A percentile compares a stretch with the other conserved stretches of the same genome.
Conservation (phyloP, 768 basidiomycete species). For the Tylopilus sp. region DNA sequence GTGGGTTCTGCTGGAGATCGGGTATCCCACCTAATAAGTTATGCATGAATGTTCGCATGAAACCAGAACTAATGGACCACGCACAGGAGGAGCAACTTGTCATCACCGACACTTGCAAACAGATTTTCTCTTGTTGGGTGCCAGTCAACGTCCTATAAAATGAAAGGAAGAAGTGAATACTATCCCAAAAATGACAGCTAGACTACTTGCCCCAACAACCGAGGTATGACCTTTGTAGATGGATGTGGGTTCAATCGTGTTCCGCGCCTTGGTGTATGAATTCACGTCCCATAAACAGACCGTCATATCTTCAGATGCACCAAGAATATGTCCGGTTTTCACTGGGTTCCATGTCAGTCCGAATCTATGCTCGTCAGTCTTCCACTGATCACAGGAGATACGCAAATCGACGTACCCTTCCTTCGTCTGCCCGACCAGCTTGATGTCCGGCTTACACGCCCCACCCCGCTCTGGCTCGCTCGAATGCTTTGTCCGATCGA, state of each 20-base stretch:
- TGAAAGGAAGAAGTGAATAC: conserved; percentile 1
- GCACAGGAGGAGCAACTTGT: conserved; percentile 90
- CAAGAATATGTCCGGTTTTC: conserved; percentile 80
- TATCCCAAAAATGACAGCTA: background rate
- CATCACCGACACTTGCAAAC: conserved; percentile 95
- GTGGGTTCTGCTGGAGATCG: conserved; percentile 67
- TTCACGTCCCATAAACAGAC: conserved; percentile 97
- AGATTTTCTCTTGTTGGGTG: conserved; percentile 75
- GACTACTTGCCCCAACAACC: conserved; percentile 76
- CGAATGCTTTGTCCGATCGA: conserved; percentile 95
- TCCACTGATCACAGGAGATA: background rate
- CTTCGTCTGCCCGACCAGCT: conserved; percentile 82
- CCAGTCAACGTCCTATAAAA: conserved; percentile 90
- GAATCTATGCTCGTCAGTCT: conserved; percentile 53
- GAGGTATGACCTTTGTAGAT: conserved; percentile 88
- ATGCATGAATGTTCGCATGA: background rate
- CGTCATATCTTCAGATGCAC: conserved; percentile 94
- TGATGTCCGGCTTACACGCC: conserved; percentile 86
- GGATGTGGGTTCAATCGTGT: conserved; percentile 77
- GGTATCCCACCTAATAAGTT: conserved; percentile 82
- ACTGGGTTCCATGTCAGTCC: conserved; percentile 91
- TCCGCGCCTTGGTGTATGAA: conserved; percentile 76
- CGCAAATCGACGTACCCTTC: conserved; percentile 69
- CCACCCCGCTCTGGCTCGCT: conserved; percentile 87
- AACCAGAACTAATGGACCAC: conserved; percentile 27